Base-by-base conservation (phyloP, 1,139 yeast genomes). In the Suhomyces anneliseae region DNA sequence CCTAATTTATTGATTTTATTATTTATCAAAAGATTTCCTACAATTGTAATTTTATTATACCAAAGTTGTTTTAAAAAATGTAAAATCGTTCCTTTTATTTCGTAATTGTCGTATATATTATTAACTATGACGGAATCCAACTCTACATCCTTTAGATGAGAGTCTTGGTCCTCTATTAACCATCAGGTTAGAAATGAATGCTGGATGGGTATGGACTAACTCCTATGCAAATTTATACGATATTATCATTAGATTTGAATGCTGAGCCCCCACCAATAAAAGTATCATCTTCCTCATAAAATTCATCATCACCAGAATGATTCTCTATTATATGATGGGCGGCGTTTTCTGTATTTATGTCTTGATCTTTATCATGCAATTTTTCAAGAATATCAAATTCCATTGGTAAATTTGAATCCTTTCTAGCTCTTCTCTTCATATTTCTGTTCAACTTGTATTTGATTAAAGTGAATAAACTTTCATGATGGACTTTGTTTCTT, bases 391-490 rank as follows among this genome's bases (percentile, higher is more conserved):
- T 42, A 34, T 69, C 73, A 38, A 72, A 61, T 41, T 66, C 61
- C 14, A 60, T 60, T 2, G 79, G 81, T 46, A 81, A 61, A 57
- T 81, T 81, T 29, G 82, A 78, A 59, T 81, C 85, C 61, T 81
- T 81, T 64, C 85, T 76, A 48, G 72, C 64, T 58, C 82, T 71
- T 52, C 70, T 72, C 57, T 69, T 70, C 44, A 59, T 58, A 47
- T 41, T 52, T 24, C 26, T 38, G 34, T 42, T 49, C 35, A 54
- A 40, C 43, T 54, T 54, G 33, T 34, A 44, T 12, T 47, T 47
- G 39, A 47, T 44, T 14, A 42, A 14, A 29, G 39, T 44, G 47
- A 38, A 47, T 29, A 45, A 36, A 31, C 37, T 33, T 15, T 29
- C 42, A 27, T 24, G 45, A 39, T 37, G 39, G 14, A 8, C 15